Evolutionary conservation across 2,329 filamentous ascomycete species (phyloP), one percentile per base, ranked within the genome.

Genomic region (Trichophyton mentagrophytes): DNA sequence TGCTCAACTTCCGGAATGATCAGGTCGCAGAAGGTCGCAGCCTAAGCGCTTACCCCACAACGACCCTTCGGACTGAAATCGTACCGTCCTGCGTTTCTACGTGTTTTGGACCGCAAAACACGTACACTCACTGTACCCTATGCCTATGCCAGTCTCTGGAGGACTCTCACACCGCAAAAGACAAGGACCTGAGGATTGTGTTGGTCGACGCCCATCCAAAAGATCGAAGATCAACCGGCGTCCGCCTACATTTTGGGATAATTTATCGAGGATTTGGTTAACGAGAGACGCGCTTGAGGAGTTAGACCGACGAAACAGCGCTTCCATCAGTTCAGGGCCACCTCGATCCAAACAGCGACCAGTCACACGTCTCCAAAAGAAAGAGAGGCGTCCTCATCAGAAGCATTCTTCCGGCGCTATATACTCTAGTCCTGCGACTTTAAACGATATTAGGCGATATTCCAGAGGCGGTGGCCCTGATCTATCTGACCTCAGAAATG

Each of bases 231-330:
- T 55, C 42, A 33, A 13, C 13, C 46, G 36, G 15, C 56, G 55
- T 6, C 33, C 60, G 30, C 27, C 62, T 33, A 51, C 33, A 62
- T 64, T 60, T 59, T 69, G 64, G 66, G 68, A 69, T 59, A 67
- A 64, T 53, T 47, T 69, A 27, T 68, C 66, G 8, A 65, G 63
- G 44, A 64, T 67, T 51, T 64, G 65, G 59, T 60, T 69, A 38
- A 68, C 65, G 15, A 61, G 61, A 44, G 20, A 51, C 42, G 65
- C 66, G 7, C 60, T 69, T 47, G 33, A 53, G 61, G 67, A 69
- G 62, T 49, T 69, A 13, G 62, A 69, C 59, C 64, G 61, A 60
- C 63, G 66, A 38, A 66, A 62, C 55, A 40, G n/a, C 33, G 9
- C 53, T 33, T 15, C 27, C 55, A 53, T n/a, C n/a, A 30, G 13